A percentile compares a stretch with the other conserved stretches of the same genome.
These are phyloP conservation scores for Opeltia flavorubescens DNA, from an alignment of 495 filamentous ascomycete genomes.

Conservation along the genomic window DNA sequence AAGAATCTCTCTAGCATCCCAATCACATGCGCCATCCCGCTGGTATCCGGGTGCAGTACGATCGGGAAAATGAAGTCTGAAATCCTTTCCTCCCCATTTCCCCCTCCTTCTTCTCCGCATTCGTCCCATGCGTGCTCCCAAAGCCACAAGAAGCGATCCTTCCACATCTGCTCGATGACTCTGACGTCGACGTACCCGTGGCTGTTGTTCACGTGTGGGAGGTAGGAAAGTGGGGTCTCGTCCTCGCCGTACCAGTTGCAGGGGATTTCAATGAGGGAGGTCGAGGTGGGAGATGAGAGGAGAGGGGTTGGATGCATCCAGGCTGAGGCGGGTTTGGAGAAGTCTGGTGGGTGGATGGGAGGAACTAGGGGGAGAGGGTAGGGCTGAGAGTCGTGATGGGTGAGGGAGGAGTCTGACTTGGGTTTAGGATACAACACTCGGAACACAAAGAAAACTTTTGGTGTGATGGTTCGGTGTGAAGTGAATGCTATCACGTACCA, in stretches of 20 bases:
- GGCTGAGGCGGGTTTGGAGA: constrained; percentile 29
- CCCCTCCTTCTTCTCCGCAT: constrained; percentile 14
- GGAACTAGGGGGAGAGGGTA: constrained; percentile 37
- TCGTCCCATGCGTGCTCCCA: constrained; percentile 24
- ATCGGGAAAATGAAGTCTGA: constrained; percentile 30
- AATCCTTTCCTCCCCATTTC: no score
- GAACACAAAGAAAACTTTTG: no score
- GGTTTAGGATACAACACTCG: no score
- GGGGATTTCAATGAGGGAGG: constrained; percentile 36
- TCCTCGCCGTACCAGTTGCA: constrained; percentile 45
- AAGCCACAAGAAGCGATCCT: constrained; percentile 34
- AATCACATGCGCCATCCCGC: constrained; percentile 48
- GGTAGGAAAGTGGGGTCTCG: constrained; percentile 41
- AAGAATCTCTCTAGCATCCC: constrained; percentile 44
- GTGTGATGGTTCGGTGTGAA: not conserved
- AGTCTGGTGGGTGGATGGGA: constrained; percentile 36
- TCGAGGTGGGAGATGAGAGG: constrained; percentile 11
- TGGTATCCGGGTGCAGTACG: constrained; percentile 45
- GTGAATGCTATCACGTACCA: constrained; percentile 16
- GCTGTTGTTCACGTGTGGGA: constrained; percentile 33
- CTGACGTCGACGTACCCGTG: constrained; percentile 38
- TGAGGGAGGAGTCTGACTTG: no score
- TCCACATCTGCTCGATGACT: constrained; percentile 41
- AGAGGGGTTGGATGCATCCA: constrained; percentile 44
- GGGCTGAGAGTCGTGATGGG: constrained; percentile 38